Evolutionary conservation across 257 asterid genomes (phyloP), one percentile per base, ranked within the genome.

Genomic region (Penstemon eatonii): DNA sequence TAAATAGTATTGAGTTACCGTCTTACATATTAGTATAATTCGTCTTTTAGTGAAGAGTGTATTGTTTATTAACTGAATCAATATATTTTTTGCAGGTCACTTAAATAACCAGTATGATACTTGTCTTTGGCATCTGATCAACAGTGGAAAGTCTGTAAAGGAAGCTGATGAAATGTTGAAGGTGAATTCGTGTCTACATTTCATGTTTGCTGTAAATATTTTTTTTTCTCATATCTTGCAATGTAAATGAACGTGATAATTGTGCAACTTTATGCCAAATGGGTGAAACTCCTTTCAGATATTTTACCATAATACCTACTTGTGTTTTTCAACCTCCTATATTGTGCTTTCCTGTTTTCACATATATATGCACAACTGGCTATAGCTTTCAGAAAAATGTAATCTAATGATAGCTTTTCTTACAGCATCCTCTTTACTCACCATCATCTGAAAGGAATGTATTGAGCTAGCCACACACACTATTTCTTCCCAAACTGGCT

Each of bases 111-210:
- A 60, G 75, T 76, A 86, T 52, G 74, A 85, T 68, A 86, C 95
- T 67, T 92, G 98, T 78, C 69, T 87, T 25, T 86, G 91, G 95
- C 80, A 78, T 79, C 81, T 92, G 74, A 69, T 84, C 67, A 72
- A 75, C 63, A 65, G 84, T 72, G 96, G 95, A 72, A 81, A 82
- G 71, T 58, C 88, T 36, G 80, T 81, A 66, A 79, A 44, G 66
- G 87, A 88, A 75, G 98, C 89, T 18, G 79, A 80, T 67, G 84
- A 76, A 65, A 76, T 80, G 41, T 68, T 92, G 68, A 80, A 86
- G 95, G 97, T 86, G 58, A 45, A 68, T 8, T 46, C 56, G 33
- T 25, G 33, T 25, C 52, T 55, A 55, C 13, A 55, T 8, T 60
- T 60, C 9, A 7, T 3, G 3, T 47, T 36, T 36, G 12, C 46